Evolutionary conservation across 352 stramenopile species (phyloP), one percentile per base, ranked within the genome.

Genomic region (Pythium grandisporangium): DNA sequence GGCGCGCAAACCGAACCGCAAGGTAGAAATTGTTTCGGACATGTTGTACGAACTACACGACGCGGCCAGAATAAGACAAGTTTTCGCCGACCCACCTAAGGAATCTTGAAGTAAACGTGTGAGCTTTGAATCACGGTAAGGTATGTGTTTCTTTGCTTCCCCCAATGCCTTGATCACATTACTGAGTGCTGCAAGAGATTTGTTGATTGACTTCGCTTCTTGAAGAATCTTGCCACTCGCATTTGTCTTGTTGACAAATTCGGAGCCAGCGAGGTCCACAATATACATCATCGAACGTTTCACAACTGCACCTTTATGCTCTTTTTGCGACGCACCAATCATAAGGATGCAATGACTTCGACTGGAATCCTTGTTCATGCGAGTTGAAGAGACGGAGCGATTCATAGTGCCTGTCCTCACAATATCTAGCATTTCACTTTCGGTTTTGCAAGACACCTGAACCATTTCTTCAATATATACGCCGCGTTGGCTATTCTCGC

Each of bases 31-130:
- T 5, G 76, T 90, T 44, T 90, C 76, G 0, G 70, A 16, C 61
- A 87, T 79, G 51, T 90, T 86, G 53, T 82, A 87, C 22, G 71
- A 84, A 47, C 69, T 84, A 38, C 70, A 84, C 4, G 75, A 87
- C 6, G 97, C 69, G 5, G 95, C 97, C 2, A 96, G 86, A 48
- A 99, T 96, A 43, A 99, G 81, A 42, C 89, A 96, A 14, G 93
- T 98, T 58, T 97, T 97, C 39, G 88, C 93, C 24, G 72, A 72
- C 4, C 93, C 93, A 19, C 93, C 89, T 0, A 98, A 65, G 20
- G 76, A 93, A 52, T 97, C 90, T 57, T 92, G 75, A 5, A 94
- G 45, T 14, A 93, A 47, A n/a, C 73, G 55, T 14, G 82, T 93
- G 37, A 94, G 72, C 53, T 93, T 93, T 2, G 72, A 89, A 45